These are phyloP conservation scores for Kurtzmaniella quercitrusa DNA, from an alignment of 1,139 yeast species.

Conservation along the genomic window DNA sequence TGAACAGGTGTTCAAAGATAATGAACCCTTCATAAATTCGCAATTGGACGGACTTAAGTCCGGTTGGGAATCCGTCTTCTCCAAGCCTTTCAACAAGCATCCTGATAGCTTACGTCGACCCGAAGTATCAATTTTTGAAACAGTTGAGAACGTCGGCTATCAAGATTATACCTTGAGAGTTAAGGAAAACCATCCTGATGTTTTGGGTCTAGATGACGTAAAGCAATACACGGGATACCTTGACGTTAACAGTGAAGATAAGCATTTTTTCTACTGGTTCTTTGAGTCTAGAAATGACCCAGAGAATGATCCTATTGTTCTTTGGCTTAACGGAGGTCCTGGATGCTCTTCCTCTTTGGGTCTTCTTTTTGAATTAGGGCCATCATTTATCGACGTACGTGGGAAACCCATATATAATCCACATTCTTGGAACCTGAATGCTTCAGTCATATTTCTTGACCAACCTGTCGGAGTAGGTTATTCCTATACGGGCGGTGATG, in stretches of 20 bases:
- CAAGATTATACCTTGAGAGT: slow-evolving; percentile 37
- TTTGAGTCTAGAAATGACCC: slow-evolving; percentile 92
- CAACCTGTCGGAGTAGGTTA: slow-evolving; percentile 93
- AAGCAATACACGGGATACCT: slow-evolving; percentile 64
- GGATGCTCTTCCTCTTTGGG: slow-evolving; percentile 92
- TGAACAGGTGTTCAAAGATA: neutral
- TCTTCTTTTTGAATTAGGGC: slow-evolving; percentile 87
- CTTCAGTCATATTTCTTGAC: slow-evolving; percentile 86
- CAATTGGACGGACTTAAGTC: neutral
- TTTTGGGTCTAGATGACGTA: slow-evolving; percentile 50
- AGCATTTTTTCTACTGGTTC: slow-evolving; percentile 85
- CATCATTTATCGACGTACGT: slow-evolving; percentile 64
- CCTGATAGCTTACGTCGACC: neutral
- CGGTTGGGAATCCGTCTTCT: neutral
- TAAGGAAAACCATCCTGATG: slow-evolving; percentile 37
- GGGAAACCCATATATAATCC: slow-evolving; percentile 74
- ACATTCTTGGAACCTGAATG: slow-evolving; percentile 83
- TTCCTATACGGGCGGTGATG: slow-evolving; percentile 58
- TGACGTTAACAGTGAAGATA: slow-evolving; percentile 50
- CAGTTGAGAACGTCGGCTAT: slow-evolving; percentile 20
- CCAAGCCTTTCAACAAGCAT: neutral
- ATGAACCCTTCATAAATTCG: neutral
- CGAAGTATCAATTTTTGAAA: slow-evolving; percentile 16
- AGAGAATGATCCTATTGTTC: slow-evolving; percentile 71
- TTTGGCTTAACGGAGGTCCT: slow-evolving; percentile 92